Percentiles rank a stretch among this genome's conserved stretches.
These are phyloP conservation scores for Aspergillus asperescens DNA, from an alignment of 495 filamentous ascomycete genomes.

Conservation along the genomic window DNA sequence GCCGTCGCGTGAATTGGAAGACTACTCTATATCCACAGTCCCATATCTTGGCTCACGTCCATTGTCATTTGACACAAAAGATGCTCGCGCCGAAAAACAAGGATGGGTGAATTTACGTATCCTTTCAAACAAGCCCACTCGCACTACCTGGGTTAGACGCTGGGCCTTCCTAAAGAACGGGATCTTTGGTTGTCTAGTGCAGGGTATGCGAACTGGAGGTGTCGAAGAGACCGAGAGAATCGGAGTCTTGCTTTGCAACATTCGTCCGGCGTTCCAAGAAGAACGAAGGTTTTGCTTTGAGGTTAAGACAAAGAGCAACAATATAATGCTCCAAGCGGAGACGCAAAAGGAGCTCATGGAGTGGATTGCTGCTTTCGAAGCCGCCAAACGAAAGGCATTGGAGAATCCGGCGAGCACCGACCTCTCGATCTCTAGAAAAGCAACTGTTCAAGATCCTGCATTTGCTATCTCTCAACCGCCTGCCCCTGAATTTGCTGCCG, in stretches of 20 bases:
- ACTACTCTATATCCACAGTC: constrained; percentile 82
- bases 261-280: constrained; percentile 84
- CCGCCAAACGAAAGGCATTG: constrained; percentile 86
- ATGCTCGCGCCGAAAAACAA: constrained; percentile 68
- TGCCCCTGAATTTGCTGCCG: constrained; percentile 83
- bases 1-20: constrained; percentile 87
- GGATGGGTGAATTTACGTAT: constrained; percentile 87
- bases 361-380: constrained; percentile 88
- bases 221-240: constrained; percentile 96
- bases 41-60: constrained; percentile 73
- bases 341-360: constrained; percentile 83
- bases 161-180: constrained; percentile 96
- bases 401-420: constrained; percentile 66
- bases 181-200: constrained; percentile 93
- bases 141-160: constrained; percentile 78
- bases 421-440: constrained; percentile 51
- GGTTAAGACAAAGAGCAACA: constrained; percentile 95
- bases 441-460: constrained; percentile 64
- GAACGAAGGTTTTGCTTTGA: constrained; percentile 96
- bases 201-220: constrained; percentile 73
- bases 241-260: constrained; percentile 87
- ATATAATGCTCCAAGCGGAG: constrained; percentile 84
- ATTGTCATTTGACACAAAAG: constrained; percentile 49
- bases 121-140: constrained; percentile 77
- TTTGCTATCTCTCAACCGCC: constrained; percentile 88